Evolutionary conservation across 2,329 filamentous ascomycete genomes (phyloP).

Genomic region (Cucurbitaria berberidis): DNA sequence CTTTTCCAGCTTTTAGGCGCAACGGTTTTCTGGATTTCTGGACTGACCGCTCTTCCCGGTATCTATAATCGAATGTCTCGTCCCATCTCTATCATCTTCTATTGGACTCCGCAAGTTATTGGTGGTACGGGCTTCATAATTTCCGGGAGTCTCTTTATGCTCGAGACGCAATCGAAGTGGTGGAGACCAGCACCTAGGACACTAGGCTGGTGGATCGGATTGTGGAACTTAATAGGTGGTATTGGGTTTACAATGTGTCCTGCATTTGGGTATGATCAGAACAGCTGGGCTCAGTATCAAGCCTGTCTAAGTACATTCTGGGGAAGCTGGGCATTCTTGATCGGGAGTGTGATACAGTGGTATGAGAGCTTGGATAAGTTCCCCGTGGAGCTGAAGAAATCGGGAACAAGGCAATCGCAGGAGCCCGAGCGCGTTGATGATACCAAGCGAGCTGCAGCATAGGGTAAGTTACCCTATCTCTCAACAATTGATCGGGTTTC

Average conservation of each 20-base stretch:
- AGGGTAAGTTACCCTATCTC: neutral
- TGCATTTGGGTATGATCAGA: slow-evolving; percentile 41
- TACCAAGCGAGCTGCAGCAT: neutral
- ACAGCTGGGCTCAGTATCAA: slow-evolving; percentile 44
- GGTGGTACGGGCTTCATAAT: slow-evolving; percentile 68
- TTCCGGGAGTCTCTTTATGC: slow-evolving; percentile 65
- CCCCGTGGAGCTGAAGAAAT: slow-evolving; percentile 28
- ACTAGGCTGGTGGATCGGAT: slow-evolving; percentile 71
- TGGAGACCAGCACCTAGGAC: slow-evolving; percentile 62
- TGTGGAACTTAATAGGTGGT: slow-evolving; percentile 69
- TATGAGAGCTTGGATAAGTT: slow-evolving; percentile 45
- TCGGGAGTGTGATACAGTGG: slow-evolving; percentile 43
- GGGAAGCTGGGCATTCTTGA: slow-evolving; percentile 46
- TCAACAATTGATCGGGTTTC: neutral
- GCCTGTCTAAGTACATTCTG: slow-evolving; percentile 41
- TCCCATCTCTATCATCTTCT: slow-evolving; percentile 60
- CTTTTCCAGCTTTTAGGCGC: slow-evolving; percentile 63
- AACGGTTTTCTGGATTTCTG: slow-evolving; percentile 69
- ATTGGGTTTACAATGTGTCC: slow-evolving; percentile 63
- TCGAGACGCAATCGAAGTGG: slow-evolving; percentile 70
- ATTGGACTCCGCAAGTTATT: slow-evolving; percentile 68
- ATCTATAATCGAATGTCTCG: slow-evolving; percentile 60
- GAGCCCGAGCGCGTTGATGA: neutral
- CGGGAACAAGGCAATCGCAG: neutral
- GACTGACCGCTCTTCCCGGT: slow-evolving; percentile 65